Conservation (phyloP, 441 rosid species). For the Biscutella laevigata region DNA sequence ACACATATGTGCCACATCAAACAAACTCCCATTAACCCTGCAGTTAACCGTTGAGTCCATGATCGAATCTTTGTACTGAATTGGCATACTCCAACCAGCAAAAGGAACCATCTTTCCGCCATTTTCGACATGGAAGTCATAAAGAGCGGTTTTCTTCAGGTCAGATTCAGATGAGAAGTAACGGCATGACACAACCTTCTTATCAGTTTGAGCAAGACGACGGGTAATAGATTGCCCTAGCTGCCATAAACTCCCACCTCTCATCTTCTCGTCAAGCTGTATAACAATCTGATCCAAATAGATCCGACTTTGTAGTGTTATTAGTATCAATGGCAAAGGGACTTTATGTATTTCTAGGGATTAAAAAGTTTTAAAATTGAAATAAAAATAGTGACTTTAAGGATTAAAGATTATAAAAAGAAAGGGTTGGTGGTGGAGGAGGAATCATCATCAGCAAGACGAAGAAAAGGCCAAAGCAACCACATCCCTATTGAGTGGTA, state of each 20-base stretch:
- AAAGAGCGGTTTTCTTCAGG: conserved; percentile 74
- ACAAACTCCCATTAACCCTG: conserved; percentile 74
- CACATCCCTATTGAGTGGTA: conserved; percentile 71
- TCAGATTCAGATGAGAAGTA: conserved; percentile 69
- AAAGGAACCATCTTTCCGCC: conserved; percentile 97
- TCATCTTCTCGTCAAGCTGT: conserved; percentile 45
- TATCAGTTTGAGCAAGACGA: conserved; percentile 66
- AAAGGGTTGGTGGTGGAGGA: conserved; percentile 39
- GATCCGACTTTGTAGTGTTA: conserved; percentile 14
- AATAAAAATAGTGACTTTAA: neutral
- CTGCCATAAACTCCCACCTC: conserved; percentile 87
- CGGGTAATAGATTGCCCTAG: conserved; percentile 84
- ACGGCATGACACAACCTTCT: conserved; percentile 51
- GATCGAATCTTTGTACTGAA: conserved; percentile 94
- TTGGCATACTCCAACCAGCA: conserved; percentile 99
- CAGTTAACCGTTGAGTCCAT: conserved; percentile 94
- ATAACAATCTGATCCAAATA: conserved; percentile 24
- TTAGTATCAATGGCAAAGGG: conserved; percentile 16
- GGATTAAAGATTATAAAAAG: neutral
- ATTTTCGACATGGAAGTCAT: conserved; percentile 68
- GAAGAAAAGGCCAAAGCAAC: conserved; percentile 36
- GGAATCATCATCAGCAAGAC: conserved; percentile 33
- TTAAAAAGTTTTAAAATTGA: neutral
- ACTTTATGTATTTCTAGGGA: conserved; percentile 18
- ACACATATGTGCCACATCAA: conserved; percentile 95